phyloP scores from a whole-genome alignment of 345 rosid species.

The Rhodomyrtus tomentosa region DNA sequence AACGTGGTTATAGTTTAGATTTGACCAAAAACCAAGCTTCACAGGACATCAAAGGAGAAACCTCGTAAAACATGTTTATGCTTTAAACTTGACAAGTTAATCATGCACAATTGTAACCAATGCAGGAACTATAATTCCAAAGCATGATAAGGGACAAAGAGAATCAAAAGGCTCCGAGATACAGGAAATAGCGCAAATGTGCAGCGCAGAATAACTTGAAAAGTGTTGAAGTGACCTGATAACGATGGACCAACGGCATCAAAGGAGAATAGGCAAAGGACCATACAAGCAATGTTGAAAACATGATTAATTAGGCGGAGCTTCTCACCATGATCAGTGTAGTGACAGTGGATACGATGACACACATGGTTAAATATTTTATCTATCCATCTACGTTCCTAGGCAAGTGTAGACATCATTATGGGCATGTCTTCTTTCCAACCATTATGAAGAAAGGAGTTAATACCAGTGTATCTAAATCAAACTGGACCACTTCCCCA shows the following conservation, averaged over 20 bases:
- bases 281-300: background rate
- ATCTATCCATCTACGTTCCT: background rate
- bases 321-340: background rate
- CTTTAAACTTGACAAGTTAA: background rate
- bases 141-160: background rate
- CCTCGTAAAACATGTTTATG: background rate
- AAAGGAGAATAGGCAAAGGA: background rate
- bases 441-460: background rate
- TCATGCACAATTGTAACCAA: background rate
- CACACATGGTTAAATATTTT: background rate
- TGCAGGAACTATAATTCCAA: background rate
- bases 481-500: conserved; percentile 77
- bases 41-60: background rate
- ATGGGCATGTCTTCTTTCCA: background rate
- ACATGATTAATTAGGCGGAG: background rate
- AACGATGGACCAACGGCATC: background rate
- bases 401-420: background rate
- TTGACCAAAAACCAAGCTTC: background rate
- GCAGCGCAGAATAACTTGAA: background rate
- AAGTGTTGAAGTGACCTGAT: background rate
- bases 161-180: background rate
- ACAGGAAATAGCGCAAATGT: background rate
- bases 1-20: background rate
- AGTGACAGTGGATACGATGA: background rate
- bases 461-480: conserved; percentile 64